Evolutionary conservation across 306 rosid species (phyloP), one percentile per base, ranked within the genome.

Genomic region (Datisca glomerata): DNA sequence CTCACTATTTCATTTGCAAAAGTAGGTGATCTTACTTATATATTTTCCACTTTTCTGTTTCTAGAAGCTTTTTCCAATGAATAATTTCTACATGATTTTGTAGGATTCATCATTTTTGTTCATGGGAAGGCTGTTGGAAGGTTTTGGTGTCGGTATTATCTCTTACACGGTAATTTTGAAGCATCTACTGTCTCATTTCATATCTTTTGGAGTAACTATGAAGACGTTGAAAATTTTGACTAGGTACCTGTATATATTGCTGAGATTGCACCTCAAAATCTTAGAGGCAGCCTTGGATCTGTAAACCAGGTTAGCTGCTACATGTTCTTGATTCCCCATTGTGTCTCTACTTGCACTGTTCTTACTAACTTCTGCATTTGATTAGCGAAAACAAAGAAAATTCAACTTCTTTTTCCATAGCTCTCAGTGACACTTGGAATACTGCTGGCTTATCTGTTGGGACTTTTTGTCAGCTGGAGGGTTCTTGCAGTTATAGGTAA

Each of bases 201-300:
- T 4, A 38, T 37, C 38, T 4, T 25, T 25, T 12, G 6, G 24
- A 10, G 25, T 13, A 31, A 43, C 45, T 11, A 27, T 61, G 17
- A 32, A 23, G 45, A 35, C 33, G n/a, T 24, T 45, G 12, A 36
- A 42, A 49, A n/a, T 42, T 49, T 11, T 36, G 32, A 55, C 17
- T 61, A 84, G 95, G 95, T 84, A 32, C 95, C 95, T 23, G 86
- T 84, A 42, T 84, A 84, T 71, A 84, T 84, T 48, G 86, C 95
- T 31, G 95, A 84, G 74, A 74, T 84, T 51, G 47, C 95, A 38
- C 95, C 95, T 55, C 79, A 79, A 58, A 64, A 84, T 71, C 37
- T 76, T 78, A 71, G 95, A 67, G 95, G 95, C 51, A 10, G 67
- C 63, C 81, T 84, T 60, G 95, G 95, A 34, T 74, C 95, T 34